Conservation (phyloP, 1,284 basidiomycete genomes). For the Fomitopsis betulina region DNA sequence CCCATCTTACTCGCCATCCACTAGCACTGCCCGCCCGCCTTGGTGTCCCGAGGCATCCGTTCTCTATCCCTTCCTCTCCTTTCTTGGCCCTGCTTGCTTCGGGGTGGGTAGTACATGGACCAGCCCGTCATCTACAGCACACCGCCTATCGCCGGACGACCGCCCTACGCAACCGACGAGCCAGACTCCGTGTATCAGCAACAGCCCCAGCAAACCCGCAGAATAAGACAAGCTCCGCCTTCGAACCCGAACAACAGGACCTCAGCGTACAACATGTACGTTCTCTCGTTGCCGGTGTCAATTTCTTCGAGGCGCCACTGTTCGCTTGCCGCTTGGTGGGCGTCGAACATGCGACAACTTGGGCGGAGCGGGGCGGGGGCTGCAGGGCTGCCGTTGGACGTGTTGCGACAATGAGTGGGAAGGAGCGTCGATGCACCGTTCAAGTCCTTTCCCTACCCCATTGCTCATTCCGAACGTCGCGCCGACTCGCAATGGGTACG, state of each 20-base stretch:
- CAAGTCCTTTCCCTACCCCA: not conserved
- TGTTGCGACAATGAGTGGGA: not conserved
- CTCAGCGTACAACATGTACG: conserved; percentile 65
- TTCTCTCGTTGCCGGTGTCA: conserved; percentile 14
- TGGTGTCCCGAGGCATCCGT: conserved; percentile 28
- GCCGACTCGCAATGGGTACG: not conserved
- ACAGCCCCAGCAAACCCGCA: conserved; percentile 33
- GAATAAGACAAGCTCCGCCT: conserved; percentile 34
- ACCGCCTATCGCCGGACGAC: conserved; percentile 53
- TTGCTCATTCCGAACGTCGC: not conserved
- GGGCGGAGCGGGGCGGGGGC: not conserved
- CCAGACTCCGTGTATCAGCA: conserved; percentile 55
- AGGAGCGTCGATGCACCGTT: not conserved
- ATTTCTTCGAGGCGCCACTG: not conserved
- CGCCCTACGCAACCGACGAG: conserved; percentile 65
- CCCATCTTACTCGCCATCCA: conserved; percentile 1
- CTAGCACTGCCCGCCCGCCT: conserved; percentile 11
- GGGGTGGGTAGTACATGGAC: conserved; percentile 19
- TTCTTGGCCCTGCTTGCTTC: conserved; percentile 5
- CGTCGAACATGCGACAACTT: not conserved
- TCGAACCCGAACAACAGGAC: conserved; percentile 39
- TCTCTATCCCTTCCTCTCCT: conserved; percentile 26
- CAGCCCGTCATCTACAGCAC: conserved; percentile 28
- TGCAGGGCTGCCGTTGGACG: too few relatives aligned
- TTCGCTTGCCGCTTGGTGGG: not conserved